Conservation (phyloP, 1,284 basidiomycete species). For the Ustanciosporium gigantosporum region DNA sequence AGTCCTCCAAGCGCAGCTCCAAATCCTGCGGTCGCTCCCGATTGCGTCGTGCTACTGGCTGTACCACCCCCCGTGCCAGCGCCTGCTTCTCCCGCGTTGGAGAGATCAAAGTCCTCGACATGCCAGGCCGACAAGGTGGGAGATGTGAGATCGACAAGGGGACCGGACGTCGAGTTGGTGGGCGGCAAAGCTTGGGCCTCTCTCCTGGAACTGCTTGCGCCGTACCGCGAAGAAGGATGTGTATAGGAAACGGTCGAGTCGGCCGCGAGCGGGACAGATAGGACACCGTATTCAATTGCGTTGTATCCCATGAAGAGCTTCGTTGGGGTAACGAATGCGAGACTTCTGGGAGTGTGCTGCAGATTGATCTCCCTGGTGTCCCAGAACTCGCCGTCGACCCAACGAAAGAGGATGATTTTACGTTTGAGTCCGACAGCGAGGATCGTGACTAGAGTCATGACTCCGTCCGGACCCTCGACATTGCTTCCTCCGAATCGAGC, state of each 20-base stretch:
- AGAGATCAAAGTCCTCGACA: constrained; percentile 35
- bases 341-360: constrained; percentile 80
- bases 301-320: constrained; percentile 73
- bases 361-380: constrained; percentile 75
- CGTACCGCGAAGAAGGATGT: constrained; percentile 18
- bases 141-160: constrained; percentile 31
- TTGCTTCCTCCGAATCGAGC: constrained; percentile 32
- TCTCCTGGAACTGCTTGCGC: constrained; percentile 15
- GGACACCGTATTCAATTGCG: constrained; percentile 75
- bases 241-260: constrained; percentile 37
- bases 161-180: constrained; percentile 27
- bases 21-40: constrained; percentile 12
- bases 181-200: constrained; percentile 33
- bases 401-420: constrained; percentile 80
- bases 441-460: constrained; percentile 67
- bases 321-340: constrained; percentile 71
- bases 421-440: constrained; percentile 83
- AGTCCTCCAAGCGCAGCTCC: constrained; percentile 65
- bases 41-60: background rate
- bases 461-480: constrained; percentile 22
- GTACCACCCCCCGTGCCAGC: background rate
- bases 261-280: constrained; percentile 65
- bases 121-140: constrained; percentile 27
- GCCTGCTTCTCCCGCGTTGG: constrained; percentile 4
- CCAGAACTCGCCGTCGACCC: constrained; percentile 78